These are phyloP conservation scores for Candida khao-thaluensis DNA, from an alignment of 805 yeast species.

Conservation along the genomic window DNA sequence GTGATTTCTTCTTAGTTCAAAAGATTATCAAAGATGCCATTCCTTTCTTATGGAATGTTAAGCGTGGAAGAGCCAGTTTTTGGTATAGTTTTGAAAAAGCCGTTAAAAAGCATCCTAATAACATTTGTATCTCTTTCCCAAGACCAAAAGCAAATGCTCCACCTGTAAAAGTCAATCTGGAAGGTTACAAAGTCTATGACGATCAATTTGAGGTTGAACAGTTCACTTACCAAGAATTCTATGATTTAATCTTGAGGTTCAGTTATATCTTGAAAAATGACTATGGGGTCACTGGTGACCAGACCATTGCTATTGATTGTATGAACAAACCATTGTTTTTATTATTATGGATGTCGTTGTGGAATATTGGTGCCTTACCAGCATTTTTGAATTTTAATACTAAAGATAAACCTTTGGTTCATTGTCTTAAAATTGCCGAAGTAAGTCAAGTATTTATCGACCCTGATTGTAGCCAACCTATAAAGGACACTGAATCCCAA, in stretches of 20 bases:
- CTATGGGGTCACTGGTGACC: constrained; percentile 63
- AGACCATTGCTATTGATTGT: constrained; percentile 70
- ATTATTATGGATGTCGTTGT: constrained; percentile 77
- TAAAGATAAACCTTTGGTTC: constrained; percentile 69
- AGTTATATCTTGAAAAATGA: constrained; percentile 63
- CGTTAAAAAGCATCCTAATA: constrained; percentile 49
- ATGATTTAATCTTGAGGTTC: constrained; percentile 62
- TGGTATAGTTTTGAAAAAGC: constrained; percentile 69
- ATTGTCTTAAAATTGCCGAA: constrained; percentile 71
- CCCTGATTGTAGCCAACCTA: constrained; percentile 57
- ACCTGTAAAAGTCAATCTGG: constrained; percentile 22
- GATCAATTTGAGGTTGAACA: constrained; percentile 59
- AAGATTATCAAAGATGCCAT: constrained; percentile 40
- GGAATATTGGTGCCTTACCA: constrained; percentile 90
- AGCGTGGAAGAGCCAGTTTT: constrained; percentile 49
- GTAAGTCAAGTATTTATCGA: constrained; percentile 70
- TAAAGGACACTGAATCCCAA: constrained; percentile 46
- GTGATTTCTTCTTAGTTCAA: constrained; percentile 54
- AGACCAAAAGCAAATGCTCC: constrained; percentile 39
- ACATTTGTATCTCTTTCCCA: constrained; percentile 63
- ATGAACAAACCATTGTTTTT: constrained; percentile 83
- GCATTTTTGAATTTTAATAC: constrained; percentile 84
- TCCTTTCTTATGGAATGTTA: constrained; percentile 38
- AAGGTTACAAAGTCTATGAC: constrained; percentile 46
- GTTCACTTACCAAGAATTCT: constrained; percentile 68